phyloP scores from a whole-genome alignment of 371 early-diverging fungal genomes.

The Mortierella sp. region DNA sequence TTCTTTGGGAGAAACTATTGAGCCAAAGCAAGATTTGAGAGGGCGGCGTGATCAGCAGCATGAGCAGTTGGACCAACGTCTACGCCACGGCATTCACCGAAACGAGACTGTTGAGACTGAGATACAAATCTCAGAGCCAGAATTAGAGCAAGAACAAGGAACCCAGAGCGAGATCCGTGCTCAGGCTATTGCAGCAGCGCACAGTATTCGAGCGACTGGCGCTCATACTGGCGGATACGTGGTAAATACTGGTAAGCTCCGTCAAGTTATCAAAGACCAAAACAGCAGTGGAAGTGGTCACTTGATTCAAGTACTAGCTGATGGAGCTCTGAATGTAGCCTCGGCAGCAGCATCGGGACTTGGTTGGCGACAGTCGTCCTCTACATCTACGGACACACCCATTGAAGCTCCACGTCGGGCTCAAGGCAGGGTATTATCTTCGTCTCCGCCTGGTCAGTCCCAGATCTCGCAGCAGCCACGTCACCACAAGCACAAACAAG shows the following conservation, averaged over 20 bases:
- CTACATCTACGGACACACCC: neutral
- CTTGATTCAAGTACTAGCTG: conserved; percentile 38
- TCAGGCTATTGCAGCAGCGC: conserved; percentile 42
- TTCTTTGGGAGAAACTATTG: neutral
- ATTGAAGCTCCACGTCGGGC: neutral
- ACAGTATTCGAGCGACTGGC: conserved; percentile 47
- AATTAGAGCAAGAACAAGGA: conserved; percentile 7
- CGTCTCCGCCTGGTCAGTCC: conserved; percentile 6
- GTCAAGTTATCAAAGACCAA: conserved; percentile 40
- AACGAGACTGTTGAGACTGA: neutral
- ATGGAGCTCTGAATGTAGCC: conserved; percentile 40
- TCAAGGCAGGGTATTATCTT: neutral
- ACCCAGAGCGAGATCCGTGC: conserved; percentile 40
- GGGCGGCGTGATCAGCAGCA: conserved; percentile 8
- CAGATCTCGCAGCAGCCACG: conserved; percentile 7
- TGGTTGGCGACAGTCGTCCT: conserved; percentile 31
- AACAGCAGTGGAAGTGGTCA: conserved; percentile 25
- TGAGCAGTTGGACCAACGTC: neutral
- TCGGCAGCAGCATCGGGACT: conserved; percentile 42
- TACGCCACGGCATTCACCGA: neutral
- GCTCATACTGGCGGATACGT: conserved; percentile 39
- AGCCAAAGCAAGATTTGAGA: neutral
- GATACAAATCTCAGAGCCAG: neutral
- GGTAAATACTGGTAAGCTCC: conserved; percentile 40
- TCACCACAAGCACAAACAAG: no score